A percentile compares a stretch with the other conserved stretches of the same genome.
Conservation (phyloP, 2,329 filamentous ascomycete genomes). For the Peltaster fructicola region DNA sequence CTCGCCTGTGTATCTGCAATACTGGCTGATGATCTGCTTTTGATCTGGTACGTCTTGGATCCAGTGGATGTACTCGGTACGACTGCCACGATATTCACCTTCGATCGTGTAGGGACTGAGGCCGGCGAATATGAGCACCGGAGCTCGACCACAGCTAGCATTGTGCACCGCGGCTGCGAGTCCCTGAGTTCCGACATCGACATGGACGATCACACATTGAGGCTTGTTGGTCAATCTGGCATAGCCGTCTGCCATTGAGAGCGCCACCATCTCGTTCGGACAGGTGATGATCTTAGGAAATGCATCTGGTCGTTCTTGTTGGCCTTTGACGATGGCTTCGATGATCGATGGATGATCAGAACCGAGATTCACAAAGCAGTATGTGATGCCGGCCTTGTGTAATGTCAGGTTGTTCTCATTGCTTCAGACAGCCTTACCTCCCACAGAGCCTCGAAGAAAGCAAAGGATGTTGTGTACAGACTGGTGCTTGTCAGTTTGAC, state of each 20-base stretch:
- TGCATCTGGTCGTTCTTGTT: slow-evolving; percentile 43
- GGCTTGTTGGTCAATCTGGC: slow-evolving; percentile 54
- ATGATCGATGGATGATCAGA: slow-evolving; percentile 60
- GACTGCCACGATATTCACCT: slow-evolving; percentile 57
- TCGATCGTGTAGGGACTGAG: slow-evolving; percentile 61
- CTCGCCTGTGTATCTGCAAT: slow-evolving; percentile 69
- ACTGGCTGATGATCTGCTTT: slow-evolving; percentile 63
- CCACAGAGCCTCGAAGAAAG: slow-evolving; percentile 69
- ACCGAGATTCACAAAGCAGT: slow-evolving; percentile 51
- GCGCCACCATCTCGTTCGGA: slow-evolving; percentile 72
- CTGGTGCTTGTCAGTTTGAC: background rate
- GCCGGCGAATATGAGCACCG: slow-evolving; percentile 62
- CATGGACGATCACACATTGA: slow-evolving; percentile 63
- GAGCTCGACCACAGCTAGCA: slow-evolving; percentile 54
- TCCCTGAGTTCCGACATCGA: slow-evolving; percentile 67
- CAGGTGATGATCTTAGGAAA: slow-evolving; percentile 64
- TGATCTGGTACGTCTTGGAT: slow-evolving; percentile 72
- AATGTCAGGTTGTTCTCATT: background rate
- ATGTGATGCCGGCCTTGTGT: slow-evolving; percentile 34
- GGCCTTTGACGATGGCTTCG: slow-evolving; percentile 62
- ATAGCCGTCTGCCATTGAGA: slow-evolving; percentile 72
- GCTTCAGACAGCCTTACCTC: slow-evolving; percentile 29
- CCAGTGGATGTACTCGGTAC: slow-evolving; percentile 77
- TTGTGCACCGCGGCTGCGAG: slow-evolving; percentile 66
- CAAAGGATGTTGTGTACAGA: slow-evolving; percentile 56